phyloP scores from a whole-genome alignment of 2,329 filamentous ascomycete species.

The Diaporthe ampelina region DNA sequence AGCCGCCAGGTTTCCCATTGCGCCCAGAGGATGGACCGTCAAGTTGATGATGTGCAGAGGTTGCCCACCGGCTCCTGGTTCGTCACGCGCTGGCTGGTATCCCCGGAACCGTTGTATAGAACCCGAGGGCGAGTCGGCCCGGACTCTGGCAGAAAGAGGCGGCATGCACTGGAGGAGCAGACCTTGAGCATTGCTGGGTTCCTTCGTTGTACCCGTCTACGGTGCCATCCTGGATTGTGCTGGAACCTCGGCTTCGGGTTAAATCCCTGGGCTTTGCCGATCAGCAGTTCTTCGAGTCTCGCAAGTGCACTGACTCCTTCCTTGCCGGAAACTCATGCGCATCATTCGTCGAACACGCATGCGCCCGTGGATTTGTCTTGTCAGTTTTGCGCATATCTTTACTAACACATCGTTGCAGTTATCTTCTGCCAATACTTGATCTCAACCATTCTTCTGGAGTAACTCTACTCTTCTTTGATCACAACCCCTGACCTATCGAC shows the following conservation, averaged over 20 bases:
- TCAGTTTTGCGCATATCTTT: background rate
- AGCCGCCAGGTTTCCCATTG: background rate
- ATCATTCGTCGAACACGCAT: background rate
- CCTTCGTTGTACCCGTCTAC: background rate
- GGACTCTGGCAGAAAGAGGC: background rate
- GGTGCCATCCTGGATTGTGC: background rate
- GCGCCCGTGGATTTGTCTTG: background rate
- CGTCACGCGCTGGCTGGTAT: background rate
- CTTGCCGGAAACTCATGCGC: background rate
- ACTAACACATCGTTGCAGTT: slow-evolving; percentile 8
- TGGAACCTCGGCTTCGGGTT: background rate
- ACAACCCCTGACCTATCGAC: background rate
- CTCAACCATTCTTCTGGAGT: slow-evolving; percentile 10
- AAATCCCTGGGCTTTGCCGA: background rate
- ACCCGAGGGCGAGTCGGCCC: background rate
- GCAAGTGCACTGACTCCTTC: background rate
- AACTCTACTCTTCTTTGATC: slow-evolving; percentile 17
- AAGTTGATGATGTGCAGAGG: background rate
- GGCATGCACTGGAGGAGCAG: background rate
- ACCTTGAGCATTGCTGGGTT: too few relatives aligned
- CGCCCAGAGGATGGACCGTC: background rate
- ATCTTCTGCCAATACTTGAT: slow-evolving; percentile 5
- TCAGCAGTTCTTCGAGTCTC: background rate
- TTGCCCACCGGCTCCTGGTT: background rate
- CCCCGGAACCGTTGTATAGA: background rate